A percentile compares a stretch with the other conserved stretches of the same genome.
These are phyloP conservation scores for Taphrina flavorubra DNA, from an alignment of 1,139 yeast genomes.

Conservation along the genomic window DNA sequence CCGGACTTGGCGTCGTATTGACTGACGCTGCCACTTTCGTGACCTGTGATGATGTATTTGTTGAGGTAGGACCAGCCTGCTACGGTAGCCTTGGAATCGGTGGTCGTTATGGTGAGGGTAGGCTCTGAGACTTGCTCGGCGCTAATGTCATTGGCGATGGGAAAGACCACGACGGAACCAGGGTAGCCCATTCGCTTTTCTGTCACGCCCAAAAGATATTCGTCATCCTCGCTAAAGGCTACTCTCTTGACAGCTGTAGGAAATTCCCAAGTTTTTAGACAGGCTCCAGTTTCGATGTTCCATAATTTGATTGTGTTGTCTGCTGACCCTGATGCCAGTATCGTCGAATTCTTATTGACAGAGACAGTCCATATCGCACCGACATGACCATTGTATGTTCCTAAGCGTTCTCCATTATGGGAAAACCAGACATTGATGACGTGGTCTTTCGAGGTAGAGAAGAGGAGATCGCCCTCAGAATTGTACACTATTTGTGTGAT, in stretches of 20 bases:
- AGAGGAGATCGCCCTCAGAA: constrained; percentile 89
- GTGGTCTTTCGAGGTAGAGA: constrained; percentile 81
- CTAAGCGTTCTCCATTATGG: constrained; percentile 94
- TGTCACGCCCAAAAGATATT: constrained; percentile 73
- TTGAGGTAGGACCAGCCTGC: constrained; percentile 79
- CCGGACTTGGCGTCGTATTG: constrained; percentile 81
- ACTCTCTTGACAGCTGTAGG: constrained; percentile 90
- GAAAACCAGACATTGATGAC: constrained; percentile 86
- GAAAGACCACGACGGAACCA: constrained; percentile 76
- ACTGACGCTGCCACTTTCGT: constrained; percentile 81
- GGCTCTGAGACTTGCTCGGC: constrained; percentile 60
- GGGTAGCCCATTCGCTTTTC: constrained; percentile 92
- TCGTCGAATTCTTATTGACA: constrained; percentile 68
- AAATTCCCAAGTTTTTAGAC: constrained; percentile 73
- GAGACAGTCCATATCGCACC: constrained; percentile 98
- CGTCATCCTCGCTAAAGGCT: constrained; percentile 78
- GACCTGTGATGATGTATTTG: constrained; percentile 79
- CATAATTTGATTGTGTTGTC: constrained; percentile 86
- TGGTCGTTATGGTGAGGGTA: constrained; percentile 59
- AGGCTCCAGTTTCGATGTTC: constrained; percentile 79
- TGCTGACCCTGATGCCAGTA: constrained; percentile 87
- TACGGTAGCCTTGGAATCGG: constrained; percentile 72
- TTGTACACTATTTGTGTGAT: constrained; percentile 47
- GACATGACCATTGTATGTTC: constrained; percentile 85
- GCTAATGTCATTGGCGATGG: constrained; percentile 57